phyloP scores from a whole-genome alignment of 83 land plant genomes.

The Thuja plicata region DNA sequence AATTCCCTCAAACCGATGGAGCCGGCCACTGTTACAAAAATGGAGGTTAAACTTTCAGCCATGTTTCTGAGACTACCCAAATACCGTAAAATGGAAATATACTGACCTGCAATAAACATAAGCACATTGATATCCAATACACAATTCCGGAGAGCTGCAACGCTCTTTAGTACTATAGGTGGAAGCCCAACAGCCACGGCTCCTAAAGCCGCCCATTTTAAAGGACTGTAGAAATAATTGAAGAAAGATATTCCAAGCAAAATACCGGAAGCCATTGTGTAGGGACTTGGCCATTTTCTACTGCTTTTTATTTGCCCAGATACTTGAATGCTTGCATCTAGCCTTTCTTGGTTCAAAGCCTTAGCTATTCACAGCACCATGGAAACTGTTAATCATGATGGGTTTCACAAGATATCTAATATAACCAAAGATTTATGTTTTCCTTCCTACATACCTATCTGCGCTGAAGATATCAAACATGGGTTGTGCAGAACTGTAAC shows the following conservation, averaged over 20 bases:
- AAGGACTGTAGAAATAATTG: constrained; percentile 49
- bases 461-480: constrained; percentile 37
- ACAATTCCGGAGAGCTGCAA: constrained; percentile 42
- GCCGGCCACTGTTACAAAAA: constrained; percentile 61
- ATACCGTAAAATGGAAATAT: background rate
- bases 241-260: constrained; percentile 54
- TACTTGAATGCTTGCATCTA: constrained; percentile 72
- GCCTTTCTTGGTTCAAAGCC: constrained; percentile 72
- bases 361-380: constrained; percentile 45
- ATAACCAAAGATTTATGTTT: background rate
- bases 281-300: constrained; percentile 79
- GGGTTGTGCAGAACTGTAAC: constrained; percentile 62
- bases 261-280: constrained; percentile 54
- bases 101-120: constrained; percentile 80
- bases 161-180: constrained; percentile 43
- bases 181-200: constrained; percentile 67
- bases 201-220: constrained; percentile 77
- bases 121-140: constrained; percentile 81
- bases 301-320: constrained; percentile 35
- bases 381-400: background rate
- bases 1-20: constrained; percentile 70
- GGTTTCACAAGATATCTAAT: too few species aligned
- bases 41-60: too few species aligned
- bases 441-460: constrained; percentile 40
- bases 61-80: background rate